Base-by-base conservation (phyloP, 257 asterid species). In the Gentiana macrophylla region DNA sequence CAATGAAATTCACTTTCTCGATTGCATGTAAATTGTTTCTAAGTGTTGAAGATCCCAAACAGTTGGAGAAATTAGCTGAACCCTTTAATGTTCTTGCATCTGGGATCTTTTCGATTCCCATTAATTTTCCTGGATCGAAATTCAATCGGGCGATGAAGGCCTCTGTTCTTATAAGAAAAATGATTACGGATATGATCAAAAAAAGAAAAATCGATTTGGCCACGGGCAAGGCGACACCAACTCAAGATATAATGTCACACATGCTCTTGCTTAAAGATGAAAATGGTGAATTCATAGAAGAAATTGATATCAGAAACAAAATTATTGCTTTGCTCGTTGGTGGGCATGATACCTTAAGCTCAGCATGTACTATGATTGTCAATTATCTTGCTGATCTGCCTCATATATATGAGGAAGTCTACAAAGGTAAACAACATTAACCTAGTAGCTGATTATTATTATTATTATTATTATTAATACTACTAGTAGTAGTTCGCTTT, bases 341-440 rank as follows among this genome's bases (percentile, higher is more conserved):
- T n/a, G 83, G 83, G 2, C 83, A 74, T 53, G 83, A 77, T 49
- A 73, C 83, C 0, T 72, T 73, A 12, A 74, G 77, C 65, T 74
- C 80, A 53, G 76, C 80, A 1, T 77, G 83, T 43, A 41, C 78
- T 34, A 74, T 74, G 37, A 38, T 74, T 35, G 80, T 77, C 37
- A 77, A 77, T 56, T 77, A 70, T 48, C 77, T 77, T 7, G 83
- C 76, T 12, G 83, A 77, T 57, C 57, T 77, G 61, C 80, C 83
- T 50, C 47, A 77, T 1, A 53, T 77, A 2, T 77, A 74, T 53
- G 63, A 62, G 0, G 65, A 73, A n/a, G 83, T 74, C 59, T 74
- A 74, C 73, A 65, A 70, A 49, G 83, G 80, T 73, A 70, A 56
- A 56, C 50, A 36, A 24, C 24, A 24, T 24, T 24, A 24, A 24